phyloP scores from a whole-genome alignment of 768 basidiomycete genomes.

The Favolaschia claudopus region DNA sequence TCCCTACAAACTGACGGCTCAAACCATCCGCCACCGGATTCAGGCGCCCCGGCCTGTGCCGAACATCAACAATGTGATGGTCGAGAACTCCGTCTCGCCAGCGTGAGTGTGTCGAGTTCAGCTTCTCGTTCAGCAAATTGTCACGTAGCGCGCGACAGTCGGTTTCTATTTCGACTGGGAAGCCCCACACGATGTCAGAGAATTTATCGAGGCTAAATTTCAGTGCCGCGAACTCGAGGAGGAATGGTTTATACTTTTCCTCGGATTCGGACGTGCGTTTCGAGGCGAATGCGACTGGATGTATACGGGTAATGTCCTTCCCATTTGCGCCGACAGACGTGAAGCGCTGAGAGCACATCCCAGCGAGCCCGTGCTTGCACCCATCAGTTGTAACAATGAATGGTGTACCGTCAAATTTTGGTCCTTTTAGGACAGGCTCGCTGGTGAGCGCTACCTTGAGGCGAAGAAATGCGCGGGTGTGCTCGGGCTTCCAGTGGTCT shows the following conservation, averaged over 20 bases:
- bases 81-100: constrained; percentile 28
- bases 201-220: constrained; percentile 28
- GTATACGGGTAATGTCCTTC: constrained; percentile 5
- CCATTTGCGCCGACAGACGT: constrained; percentile 21
- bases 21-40: constrained; percentile 33
- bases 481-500: constrained; percentile 19
- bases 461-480: constrained; percentile 30
- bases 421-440: constrained; percentile 27
- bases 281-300: constrained; percentile 38
- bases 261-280: constrained; percentile 35
- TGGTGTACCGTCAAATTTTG: constrained; percentile 33
- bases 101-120: constrained; percentile 31
- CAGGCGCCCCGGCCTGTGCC: constrained; percentile 26
- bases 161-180: constrained; percentile 25
- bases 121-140: constrained; percentile 30
- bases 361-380: constrained; percentile 36
- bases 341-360: constrained; percentile 31
- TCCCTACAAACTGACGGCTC: constrained; percentile 24
- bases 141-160: constrained; percentile 27
- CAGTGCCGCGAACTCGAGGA: constrained; percentile 39
- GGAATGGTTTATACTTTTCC: constrained; percentile 37
- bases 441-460: constrained; percentile 33
- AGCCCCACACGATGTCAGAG: constrained; percentile 31
- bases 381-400: constrained; percentile 41
- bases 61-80: constrained; percentile 27